These are phyloP conservation scores for Aspergillus phoenicis DNA, from an alignment of 2,329 filamentous ascomycete species.

Conservation along the genomic window DNA sequence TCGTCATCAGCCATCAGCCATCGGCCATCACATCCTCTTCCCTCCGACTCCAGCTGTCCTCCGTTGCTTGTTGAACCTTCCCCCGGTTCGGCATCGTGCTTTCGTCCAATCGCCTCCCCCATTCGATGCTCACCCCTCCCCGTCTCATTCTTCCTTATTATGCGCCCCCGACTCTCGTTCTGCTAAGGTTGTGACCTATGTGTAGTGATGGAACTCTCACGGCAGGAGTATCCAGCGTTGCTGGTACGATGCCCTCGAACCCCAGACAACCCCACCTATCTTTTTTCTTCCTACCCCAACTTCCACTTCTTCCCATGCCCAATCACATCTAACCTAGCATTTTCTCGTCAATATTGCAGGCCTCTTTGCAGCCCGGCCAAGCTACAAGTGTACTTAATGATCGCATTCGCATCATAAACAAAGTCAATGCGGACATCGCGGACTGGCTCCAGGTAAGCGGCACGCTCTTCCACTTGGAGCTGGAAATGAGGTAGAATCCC, in stretches of 20 bases:
- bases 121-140: slow-evolving; percentile 26
- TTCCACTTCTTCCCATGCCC: not conserved
- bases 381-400: slow-evolving; percentile 82
- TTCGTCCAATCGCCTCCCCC: slow-evolving; percentile 18
- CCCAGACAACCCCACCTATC: not conserved
- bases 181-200: slow-evolving; percentile 28
- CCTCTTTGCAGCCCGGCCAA: slow-evolving; percentile 76
- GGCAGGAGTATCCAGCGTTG: slow-evolving; percentile 90
- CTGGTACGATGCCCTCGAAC: slow-evolving; percentile 65
- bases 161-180: slow-evolving; percentile 31
- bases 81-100: slow-evolving; percentile 14
- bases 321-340: slow-evolving; percentile 2
- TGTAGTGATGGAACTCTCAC: slow-evolving; percentile 70
- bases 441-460: slow-evolving; percentile 88
- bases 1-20: slow-evolving; percentile 11
- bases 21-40: slow-evolving; percentile 19
- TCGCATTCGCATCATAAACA: slow-evolving; percentile 81
- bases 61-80: slow-evolving; percentile 14
- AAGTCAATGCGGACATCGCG: slow-evolving; percentile 85
- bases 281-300: not conserved
- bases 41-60: slow-evolving; percentile 22
- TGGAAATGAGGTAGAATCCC: not conserved
- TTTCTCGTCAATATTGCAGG: slow-evolving; percentile 53
- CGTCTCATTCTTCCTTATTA: slow-evolving; percentile 30
- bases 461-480: slow-evolving; percentile 11